phyloP scores from a whole-genome alignment of 345 rosid genomes.

The Lenwebbia sp. region DNA sequence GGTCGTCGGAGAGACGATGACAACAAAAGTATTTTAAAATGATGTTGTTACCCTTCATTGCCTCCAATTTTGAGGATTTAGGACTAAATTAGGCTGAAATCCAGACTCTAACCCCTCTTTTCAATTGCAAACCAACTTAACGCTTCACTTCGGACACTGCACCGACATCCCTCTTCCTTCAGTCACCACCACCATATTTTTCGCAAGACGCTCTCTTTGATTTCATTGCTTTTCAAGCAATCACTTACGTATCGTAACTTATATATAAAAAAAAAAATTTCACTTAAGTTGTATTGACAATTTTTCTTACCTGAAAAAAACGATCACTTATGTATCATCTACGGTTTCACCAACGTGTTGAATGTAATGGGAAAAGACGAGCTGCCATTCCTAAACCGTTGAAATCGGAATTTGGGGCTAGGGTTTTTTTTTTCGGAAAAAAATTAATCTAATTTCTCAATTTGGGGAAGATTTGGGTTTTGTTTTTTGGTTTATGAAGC shows the following conservation, averaged over 20 bases:
- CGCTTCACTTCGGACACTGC: not conserved
- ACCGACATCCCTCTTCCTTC: not conserved
- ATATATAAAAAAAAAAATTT: too few species aligned
- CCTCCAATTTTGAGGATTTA: not conserved
- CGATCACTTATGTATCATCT: too few species aligned
- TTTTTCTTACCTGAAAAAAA: too few species aligned
- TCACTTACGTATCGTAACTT: too few species aligned
- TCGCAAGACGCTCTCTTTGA: too few species aligned
- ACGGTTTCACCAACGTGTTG: not conserved
- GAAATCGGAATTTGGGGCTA: not conserved
- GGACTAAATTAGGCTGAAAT: not conserved
- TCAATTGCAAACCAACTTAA: not conserved
- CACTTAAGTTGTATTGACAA: too few species aligned
- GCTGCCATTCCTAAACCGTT: not conserved
- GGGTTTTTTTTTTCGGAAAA: not conserved
- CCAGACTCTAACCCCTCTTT: not conserved
- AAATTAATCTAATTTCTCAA: too few species aligned
- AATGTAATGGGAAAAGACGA: not conserved
- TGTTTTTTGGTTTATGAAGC: not conserved
- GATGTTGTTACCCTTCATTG: not conserved
- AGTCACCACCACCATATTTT: too few species aligned
- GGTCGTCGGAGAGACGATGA: not conserved
- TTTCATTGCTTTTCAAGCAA: too few species aligned
- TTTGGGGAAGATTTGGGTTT: not conserved
- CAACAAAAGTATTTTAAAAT: not conserved